phyloP scores from a whole-genome alignment of 2,329 filamentous ascomycete genomes.

The Plectosphaerella cucumerina region DNA sequence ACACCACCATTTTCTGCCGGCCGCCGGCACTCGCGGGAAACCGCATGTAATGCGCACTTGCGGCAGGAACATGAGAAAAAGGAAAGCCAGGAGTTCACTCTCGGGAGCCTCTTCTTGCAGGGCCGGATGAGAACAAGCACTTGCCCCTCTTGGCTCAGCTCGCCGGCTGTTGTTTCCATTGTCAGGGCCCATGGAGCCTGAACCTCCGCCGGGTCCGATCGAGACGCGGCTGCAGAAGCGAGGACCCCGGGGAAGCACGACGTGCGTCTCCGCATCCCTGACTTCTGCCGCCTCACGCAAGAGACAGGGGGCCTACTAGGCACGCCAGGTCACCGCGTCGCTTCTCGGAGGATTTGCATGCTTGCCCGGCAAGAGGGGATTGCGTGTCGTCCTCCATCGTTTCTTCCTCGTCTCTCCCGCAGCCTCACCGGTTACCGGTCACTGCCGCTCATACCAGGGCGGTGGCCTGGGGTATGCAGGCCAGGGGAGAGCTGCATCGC shows the following conservation, averaged over 20 bases:
- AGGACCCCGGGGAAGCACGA: conserved; percentile 1
- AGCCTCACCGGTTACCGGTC: neutral
- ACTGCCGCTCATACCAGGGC: neutral
- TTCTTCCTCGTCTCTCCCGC: neutral
- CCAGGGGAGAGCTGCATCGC: neutral
- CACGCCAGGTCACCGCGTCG: neutral
- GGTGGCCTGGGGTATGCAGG: neutral
- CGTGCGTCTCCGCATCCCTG: conserved; percentile 1
- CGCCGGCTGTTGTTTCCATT: neutral
- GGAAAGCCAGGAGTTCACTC: too few species aligned
- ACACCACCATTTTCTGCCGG: too few species aligned
- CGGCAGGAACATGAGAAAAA: too few species aligned
- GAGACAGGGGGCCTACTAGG: neutral
- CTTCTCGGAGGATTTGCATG: neutral
- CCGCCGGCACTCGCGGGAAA: too few species aligned
- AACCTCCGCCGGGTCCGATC: neutral
- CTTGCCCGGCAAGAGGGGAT: neutral
- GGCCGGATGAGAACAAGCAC: neutral
- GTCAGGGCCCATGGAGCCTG: neutral
- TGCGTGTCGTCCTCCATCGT: neutral
- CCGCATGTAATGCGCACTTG: too few species aligned
- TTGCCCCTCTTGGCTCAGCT: neutral
- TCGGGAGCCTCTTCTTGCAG: too few species aligned
- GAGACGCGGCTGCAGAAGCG: neutral
- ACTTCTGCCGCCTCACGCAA: neutral